Evolutionary conservation across 257 asterid genomes (phyloP).

Genomic region (Petunia axillaris): DNA sequence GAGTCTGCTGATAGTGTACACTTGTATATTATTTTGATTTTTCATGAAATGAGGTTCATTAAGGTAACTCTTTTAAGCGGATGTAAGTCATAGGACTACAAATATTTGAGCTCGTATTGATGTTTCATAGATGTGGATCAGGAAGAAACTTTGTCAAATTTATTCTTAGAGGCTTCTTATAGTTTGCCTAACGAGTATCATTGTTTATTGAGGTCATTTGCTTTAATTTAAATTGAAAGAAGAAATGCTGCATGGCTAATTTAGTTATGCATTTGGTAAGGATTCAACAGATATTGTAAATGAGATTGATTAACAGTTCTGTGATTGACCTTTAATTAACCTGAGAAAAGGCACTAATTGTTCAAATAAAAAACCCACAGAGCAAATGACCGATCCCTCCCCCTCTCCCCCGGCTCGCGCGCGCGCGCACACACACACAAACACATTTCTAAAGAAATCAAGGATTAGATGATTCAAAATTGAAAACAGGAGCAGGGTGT

Average conservation of each 20-base stretch:
- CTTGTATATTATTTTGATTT: constrained; percentile 51
- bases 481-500: background rate
- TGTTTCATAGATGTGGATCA: constrained; percentile 23
- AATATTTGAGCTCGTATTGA: constrained; percentile 2
- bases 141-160: background rate
- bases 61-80: constrained; percentile 26
- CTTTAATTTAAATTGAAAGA: constrained; percentile 18
- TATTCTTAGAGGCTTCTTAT: background rate
- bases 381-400: too few relatives aligned
- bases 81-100: constrained; percentile 7
- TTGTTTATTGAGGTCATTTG: constrained; percentile 5
- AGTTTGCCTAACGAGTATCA: background rate
- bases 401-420: too few relatives aligned
- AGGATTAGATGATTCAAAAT: background rate
- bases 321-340: background rate
- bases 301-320: background rate
- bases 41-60: constrained; percentile 43
- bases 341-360: background rate
- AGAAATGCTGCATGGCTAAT: background rate
- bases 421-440: too few relatives aligned
- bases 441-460: background rate
- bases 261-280: constrained; percentile 10
- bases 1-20: constrained; percentile 40
- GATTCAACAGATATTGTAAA: background rate
- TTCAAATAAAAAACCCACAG: background rate